Conservation (phyloP, 139 green algal species). For the Tetraselmis chui region DNA sequence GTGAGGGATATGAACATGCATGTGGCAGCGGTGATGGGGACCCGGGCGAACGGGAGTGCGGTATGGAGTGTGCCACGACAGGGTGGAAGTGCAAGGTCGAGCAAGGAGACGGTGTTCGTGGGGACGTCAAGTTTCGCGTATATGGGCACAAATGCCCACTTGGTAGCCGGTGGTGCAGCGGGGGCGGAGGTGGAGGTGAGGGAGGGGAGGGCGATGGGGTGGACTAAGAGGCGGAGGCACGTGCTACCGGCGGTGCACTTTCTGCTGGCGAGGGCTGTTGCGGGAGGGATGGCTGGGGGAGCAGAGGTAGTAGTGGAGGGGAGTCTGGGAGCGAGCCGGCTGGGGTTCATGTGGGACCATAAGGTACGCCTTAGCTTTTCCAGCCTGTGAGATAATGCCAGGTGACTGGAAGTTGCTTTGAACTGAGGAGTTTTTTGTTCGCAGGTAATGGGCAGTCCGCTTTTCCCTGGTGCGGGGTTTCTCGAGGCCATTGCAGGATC, state of each 20-base stretch:
- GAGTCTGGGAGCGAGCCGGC: background rate
- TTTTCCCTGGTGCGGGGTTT: background rate
- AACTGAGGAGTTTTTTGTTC: no score
- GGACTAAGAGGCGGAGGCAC: background rate
- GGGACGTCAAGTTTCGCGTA: conserved; percentile 44
- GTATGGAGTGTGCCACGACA: background rate
- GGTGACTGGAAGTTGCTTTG: background rate
- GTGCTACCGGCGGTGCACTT: background rate
- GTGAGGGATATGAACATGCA: conserved; percentile 33
- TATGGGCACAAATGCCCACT: conserved; percentile 50
- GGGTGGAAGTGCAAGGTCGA: background rate
- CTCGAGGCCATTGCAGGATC: background rate
- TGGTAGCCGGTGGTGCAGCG: background rate
- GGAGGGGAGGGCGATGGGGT: background rate
- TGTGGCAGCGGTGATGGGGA: conserved; percentile 12
- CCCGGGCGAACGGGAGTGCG: background rate
- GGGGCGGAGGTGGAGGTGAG: background rate
- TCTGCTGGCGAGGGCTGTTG: background rate
- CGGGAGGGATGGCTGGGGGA: background rate
- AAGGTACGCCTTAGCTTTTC: background rate
- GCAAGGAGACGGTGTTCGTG: background rate
- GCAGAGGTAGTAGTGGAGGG: background rate
- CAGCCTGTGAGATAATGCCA: background rate
- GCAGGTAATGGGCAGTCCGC: background rate
- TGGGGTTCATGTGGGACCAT: background rate